Evolutionary conservation across 805 yeast species (phyloP), one percentile per base, ranked within the genome.

Genomic region (Candida oleophila): DNA sequence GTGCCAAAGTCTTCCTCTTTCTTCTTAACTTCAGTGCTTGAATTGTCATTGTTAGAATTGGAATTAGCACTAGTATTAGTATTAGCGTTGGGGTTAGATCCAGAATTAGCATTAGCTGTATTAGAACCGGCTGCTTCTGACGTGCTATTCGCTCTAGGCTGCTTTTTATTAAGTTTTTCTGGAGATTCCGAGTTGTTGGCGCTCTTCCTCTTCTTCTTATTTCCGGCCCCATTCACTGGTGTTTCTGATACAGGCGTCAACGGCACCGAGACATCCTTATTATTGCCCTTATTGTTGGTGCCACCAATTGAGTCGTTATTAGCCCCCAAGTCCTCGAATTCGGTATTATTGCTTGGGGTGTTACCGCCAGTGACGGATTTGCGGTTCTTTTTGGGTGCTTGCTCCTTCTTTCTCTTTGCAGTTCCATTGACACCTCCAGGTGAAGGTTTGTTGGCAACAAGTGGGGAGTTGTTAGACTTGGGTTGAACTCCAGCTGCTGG

Each of bases 161-260:
- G 14, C 35, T 20, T 22, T 48, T 14, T 42, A 39, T 7, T 58
- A 49, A 16, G 58, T 49, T 65, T 69, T 46, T 68, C 67, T 19
- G 75, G 73, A 12, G 74, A 66, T 8, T 70, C 76, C 5, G 57
- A 45, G 4, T 50, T 45, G n/a, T 50, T 46, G 16, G 53, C 45
- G 48, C 53, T 60, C 49, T 63, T 65, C n/a, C 67, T 56, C 52
- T 66, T 69, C 41, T 67, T 57, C 19, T 41, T 41, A 16, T 28
- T 28, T 50, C 60, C 61, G 18, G 42, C 43, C 25, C 52, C 40
- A 19, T 56, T 62, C 42, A 46, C 50, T 15, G 63, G 65, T 3
- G 65, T 55, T 41, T 72, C 76, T 7, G 74, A 68, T 1, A 71
- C 65, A 9, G 76, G 76, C 0, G 76, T 71, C 20, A 69, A 60